Evolutionary conservation across 176 grass and related monocot genomes (phyloP), one percentile per base, ranked within the genome.

Genomic region (Hsuehochloa calcarea): DNA sequence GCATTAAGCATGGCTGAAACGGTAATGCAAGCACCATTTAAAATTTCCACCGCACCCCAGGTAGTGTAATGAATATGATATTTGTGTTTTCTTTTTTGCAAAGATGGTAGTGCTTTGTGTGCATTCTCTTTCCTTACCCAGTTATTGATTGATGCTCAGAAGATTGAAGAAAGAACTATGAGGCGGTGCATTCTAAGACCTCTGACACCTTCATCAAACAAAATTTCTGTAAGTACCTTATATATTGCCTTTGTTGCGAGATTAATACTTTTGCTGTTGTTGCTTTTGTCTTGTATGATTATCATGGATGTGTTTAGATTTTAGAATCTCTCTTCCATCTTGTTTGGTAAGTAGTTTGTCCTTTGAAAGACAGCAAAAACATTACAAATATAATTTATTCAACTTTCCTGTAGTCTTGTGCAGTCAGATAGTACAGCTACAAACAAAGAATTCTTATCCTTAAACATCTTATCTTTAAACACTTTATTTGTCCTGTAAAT

Each of bases 1-100:
- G 41, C 75, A 8, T 89, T 87, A 89, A 94, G 87, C 76, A 94
- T 92, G 93, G 90, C 93, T 52, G 88, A 92, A 86, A 90, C 93
- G 79, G 84, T 95, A 46, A 90, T 88, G 84, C 90, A 95, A 54
- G 78, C 76, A 0, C 93, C 93, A 15, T 70, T 88, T 72, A 87
- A 82, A 81, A 85, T 78, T 86, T 83, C 82, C 39, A 95, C 86
- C 9, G 19, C 90, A 58, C 93, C 87, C 9, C 90, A 92, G 93
- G 93, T 95, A 75, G 34, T 60, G 17, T 68, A 54, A 38, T 80
- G 11, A 72, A 58, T 83, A 65, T 74, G 16, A 26, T 67, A 39
- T 82, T 40, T 56, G 49, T 63, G 50, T 63, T 52, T 65, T 54
- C 45, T n/a, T 25, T 62, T 55, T 83, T 64, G 20, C n/a, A n/a